A percentile compares a stretch with the other conserved stretches of the same genome.
Evolutionary conservation across 1,284 basidiomycete genomes (phyloP).

Genomic region (Malassezia restricta): DNA sequence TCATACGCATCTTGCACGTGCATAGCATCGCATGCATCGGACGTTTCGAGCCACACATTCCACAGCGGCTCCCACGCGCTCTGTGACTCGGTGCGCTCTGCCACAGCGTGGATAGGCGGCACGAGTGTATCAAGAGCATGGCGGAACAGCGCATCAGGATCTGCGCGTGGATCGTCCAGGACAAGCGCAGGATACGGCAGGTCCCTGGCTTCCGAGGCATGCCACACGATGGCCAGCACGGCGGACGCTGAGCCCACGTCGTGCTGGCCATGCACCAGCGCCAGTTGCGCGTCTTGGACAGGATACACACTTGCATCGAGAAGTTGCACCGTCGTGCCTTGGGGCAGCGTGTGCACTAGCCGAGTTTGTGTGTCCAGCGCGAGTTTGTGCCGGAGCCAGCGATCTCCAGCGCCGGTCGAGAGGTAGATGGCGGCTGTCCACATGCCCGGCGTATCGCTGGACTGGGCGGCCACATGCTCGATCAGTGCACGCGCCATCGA

Average conservation of each 20-base stretch:
- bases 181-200: not conserved
- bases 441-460: not conserved
- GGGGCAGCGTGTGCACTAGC: not conserved
- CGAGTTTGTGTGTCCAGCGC: not conserved
- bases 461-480: not conserved
- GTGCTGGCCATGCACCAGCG: not conserved
- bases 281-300: not conserved
- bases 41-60: constrained; percentile 5
- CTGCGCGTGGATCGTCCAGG: constrained; percentile 4
- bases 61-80: not conserved
- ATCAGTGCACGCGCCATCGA: not conserved
- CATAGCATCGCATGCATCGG: not conserved
- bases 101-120: not conserved
- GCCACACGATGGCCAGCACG: not conserved
- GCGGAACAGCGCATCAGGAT: constrained; percentile 5
- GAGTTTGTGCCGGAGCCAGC: constrained; percentile 4
- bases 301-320: not conserved
- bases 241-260: not conserved
- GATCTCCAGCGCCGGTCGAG: not conserved
- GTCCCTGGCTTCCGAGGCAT: too few relatives aligned
- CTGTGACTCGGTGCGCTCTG: not conserved
- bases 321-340: constrained; percentile 1
- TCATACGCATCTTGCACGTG: not conserved
- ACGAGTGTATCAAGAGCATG: not conserved
- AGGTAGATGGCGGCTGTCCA: constrained; percentile 1